These are phyloP conservation scores for Phaeosphaeriaceae sp. DNA, from an alignment of 2,329 filamentous ascomycete species.

Conservation along the genomic window DNA sequence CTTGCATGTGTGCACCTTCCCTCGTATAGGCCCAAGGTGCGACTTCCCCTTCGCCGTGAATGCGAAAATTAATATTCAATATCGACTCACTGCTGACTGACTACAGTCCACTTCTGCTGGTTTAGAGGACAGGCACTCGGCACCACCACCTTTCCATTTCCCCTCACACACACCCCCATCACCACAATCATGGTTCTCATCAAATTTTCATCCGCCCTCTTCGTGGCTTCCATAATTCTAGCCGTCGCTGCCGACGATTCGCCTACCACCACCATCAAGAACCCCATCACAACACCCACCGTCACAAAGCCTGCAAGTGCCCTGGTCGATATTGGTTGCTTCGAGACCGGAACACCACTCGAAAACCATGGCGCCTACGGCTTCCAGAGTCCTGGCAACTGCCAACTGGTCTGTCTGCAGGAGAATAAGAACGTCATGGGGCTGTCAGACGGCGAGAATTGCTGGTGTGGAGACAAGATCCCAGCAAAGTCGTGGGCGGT, in stretches of 20 bases:
- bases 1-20: constrained; percentile 31
- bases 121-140: constrained; percentile 23
- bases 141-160: constrained; percentile 3
- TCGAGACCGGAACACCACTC: constrained; percentile 55
- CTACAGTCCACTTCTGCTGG: constrained; percentile 28
- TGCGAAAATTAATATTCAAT: constrained; percentile 1
- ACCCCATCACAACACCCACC: constrained; percentile 41
- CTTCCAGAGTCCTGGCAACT: constrained; percentile 63
- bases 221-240: constrained; percentile 39
- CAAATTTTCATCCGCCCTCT: constrained; percentile 38
- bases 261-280: constrained; percentile 24
- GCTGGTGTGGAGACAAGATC: constrained; percentile 75
- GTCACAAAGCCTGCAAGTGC: constrained; percentile 32
- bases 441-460: constrained; percentile 66
- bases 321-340: constrained; percentile 58
- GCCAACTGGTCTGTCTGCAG: constrained; percentile 58
- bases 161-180: constrained; percentile 7
- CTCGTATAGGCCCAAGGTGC: constrained; percentile 34
- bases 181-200: constrained; percentile 42
- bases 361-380: constrained; percentile 55
- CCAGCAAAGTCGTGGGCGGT: constrained; percentile 64
- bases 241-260: constrained; percentile 28
- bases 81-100: constrained; percentile 20
- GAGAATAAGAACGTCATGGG: constrained; percentile 65
- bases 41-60: constrained; percentile 11